Base-by-base conservation (phyloP, 2,329 filamentous ascomycete genomes). In the Colletotrichum siamense region DNA sequence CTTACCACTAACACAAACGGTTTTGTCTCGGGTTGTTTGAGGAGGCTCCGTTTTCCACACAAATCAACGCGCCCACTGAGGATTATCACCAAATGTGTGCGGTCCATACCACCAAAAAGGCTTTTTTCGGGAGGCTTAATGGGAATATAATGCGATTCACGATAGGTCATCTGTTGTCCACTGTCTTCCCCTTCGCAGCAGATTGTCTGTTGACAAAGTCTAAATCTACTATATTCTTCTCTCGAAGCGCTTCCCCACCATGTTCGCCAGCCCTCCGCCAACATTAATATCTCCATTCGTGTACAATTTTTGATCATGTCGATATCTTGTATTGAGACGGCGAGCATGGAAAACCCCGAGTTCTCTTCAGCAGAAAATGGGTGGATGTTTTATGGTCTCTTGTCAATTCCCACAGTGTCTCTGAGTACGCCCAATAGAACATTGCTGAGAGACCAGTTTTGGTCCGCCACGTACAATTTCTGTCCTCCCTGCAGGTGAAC, bases 371-470 rank as follows among this genome's bases (percentile, higher is more conserved):
- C 13, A 18, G 7, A 36, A 36, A 64, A 64, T 24, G 16, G 69
- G 49, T 24, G 62, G 26, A 67, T 63, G 30, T 66, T 86, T 86
- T 85, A 85, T 85, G 83, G 83, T 80, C 79, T 84, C 81, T 79
- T 79, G 81, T 81, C 76, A 82, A 82, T 59, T 57, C 69, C 62
- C 18, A 72, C 71, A 78, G 69, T 81, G 79, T 78, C 79, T 39
- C 61, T 24, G 24, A 24, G 13, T 76, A 65, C 79, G 81, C 73
- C 80, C 81, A 81, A 77, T 73, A 79, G 81, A 82, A 76, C 80
- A 82, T 82, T 83, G 81, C 83, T 79, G 67, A 78, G 83, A 85
- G 82, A 78, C 81, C 83, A 86, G 81, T 86, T 85, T 86, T 86
- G 85, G 85, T 79, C 81, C 81, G 78, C 80, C 82, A 74, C 67